Evolutionary conservation across 768 basidiomycete genomes (phyloP).

Genomic region (Tricholomella constricta): DNA sequence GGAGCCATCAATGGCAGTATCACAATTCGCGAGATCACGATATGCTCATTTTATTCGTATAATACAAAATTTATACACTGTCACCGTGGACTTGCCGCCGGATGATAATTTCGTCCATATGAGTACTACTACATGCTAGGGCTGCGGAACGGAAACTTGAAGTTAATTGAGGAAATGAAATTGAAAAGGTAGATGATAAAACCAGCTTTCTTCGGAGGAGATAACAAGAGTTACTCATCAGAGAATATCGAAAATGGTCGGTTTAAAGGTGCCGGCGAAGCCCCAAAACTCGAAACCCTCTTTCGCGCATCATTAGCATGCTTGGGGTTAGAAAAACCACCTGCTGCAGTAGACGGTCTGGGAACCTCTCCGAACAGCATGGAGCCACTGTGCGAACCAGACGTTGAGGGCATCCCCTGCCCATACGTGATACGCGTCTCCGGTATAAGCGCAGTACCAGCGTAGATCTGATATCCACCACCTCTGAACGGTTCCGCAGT

Average conservation of each 20-base stretch:
- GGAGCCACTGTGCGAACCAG: conserved; percentile 1
- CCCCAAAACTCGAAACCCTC: neutral
- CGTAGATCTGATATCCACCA: conserved; percentile 7
- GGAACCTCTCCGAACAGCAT: neutral
- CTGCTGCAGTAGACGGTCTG: neutral
- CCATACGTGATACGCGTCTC: neutral
- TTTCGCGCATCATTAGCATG: neutral
- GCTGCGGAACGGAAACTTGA: no score
- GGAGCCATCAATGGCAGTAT: no score
- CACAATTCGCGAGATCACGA: no score
- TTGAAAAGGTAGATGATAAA: neutral
- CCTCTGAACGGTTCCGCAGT: neutral
- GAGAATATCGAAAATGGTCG: conserved; percentile 14
- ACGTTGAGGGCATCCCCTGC: neutral
- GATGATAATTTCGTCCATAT: no score
- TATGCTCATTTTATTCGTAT: no score
- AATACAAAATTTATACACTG: no score
- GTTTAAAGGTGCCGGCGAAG: conserved; percentile 10
- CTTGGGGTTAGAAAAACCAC: neutral
- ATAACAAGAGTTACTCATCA: conserved; percentile 1
- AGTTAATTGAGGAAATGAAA: no score
- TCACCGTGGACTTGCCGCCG: no score
- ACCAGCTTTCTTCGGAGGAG: neutral
- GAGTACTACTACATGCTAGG: no score
- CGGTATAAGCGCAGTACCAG: conserved; percentile 5